Conservation (phyloP, 202 grass and related monocot genomes). For the Alloteropsis angusta region DNA sequence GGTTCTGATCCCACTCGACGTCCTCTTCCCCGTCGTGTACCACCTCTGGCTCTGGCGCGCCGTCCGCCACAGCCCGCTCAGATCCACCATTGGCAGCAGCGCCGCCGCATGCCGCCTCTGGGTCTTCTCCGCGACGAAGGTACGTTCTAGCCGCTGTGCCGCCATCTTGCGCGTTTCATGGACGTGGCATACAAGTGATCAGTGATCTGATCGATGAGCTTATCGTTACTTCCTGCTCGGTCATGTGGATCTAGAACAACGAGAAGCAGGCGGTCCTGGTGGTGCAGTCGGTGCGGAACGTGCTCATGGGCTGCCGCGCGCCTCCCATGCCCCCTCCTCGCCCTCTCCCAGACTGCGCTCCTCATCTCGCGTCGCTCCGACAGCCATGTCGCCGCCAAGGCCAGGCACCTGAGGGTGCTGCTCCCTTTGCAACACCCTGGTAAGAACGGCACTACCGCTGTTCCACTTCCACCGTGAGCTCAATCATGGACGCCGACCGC, state of each 20-base stretch:
- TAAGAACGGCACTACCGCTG: background rate
- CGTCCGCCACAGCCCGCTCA: conserved; percentile 38
- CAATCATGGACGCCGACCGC: background rate
- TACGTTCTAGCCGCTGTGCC: background rate
- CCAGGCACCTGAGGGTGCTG: background rate
- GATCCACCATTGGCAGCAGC: conserved; percentile 53
- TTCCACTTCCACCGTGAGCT: background rate
- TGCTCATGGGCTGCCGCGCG: conserved; percentile 54
- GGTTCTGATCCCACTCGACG: conserved; percentile 45
- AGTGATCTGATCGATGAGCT: background rate
- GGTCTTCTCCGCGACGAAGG: conserved; percentile 50
- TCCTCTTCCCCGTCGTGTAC: conserved; percentile 42
- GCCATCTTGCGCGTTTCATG: no score
- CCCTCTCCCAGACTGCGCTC: no score
- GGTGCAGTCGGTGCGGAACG: conserved; percentile 65
- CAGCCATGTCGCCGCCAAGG: background rate
- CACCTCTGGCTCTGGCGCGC: conserved; percentile 52
- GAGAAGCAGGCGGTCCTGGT: conserved; percentile 61
- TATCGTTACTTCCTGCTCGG: background rate
- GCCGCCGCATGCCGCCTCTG: conserved; percentile 46
- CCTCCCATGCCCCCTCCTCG: no score
- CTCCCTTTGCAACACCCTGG: background rate
- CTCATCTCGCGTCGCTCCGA: background rate
- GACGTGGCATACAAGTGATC: no score
- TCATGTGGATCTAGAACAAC: conserved; percentile 22